A percentile compares a stretch with the other conserved stretches of the same genome.
Conservation (phyloP, 495 filamentous ascomycete species). For the Tuber aestivum region DNA sequence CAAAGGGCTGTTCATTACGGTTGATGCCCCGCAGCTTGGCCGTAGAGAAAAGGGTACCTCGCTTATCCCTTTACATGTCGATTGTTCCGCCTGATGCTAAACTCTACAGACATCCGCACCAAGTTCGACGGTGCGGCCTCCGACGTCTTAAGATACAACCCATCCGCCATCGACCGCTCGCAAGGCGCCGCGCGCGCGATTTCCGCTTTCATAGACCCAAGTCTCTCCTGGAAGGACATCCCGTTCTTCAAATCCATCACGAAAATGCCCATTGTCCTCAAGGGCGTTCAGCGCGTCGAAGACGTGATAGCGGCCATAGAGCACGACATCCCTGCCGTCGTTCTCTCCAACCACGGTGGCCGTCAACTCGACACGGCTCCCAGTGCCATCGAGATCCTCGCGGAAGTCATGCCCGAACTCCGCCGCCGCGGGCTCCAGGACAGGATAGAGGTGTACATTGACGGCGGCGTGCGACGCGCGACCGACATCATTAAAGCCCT, state of each 20-base stretch:
- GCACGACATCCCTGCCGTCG: slow-evolving; percentile 78
- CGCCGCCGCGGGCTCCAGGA: slow-evolving; percentile 74
- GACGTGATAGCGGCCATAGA: slow-evolving; percentile 85
- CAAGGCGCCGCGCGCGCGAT: slow-evolving; percentile 89
- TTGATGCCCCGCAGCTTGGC: slow-evolving; percentile 92
- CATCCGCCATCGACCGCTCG: slow-evolving; percentile 64
- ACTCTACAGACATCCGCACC: slow-evolving; percentile 64
- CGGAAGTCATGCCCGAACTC: slow-evolving; percentile 93
- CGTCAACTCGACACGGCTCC: slow-evolving; percentile 92
- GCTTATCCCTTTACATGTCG: slow-evolving; percentile 41
- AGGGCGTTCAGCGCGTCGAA: slow-evolving; percentile 93
- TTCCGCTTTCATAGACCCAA: slow-evolving; percentile 90
- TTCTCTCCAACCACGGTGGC: slow-evolving; percentile 94
- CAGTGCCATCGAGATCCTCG: slow-evolving; percentile 86
- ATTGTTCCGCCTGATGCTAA: not conserved
- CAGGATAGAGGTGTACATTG: slow-evolving; percentile 82
- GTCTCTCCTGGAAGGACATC: slow-evolving; percentile 85
- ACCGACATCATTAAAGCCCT: slow-evolving; percentile 96
- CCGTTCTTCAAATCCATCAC: slow-evolving; percentile 91
- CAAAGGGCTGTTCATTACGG: slow-evolving; percentile 96
- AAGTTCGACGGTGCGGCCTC: slow-evolving; percentile 86
- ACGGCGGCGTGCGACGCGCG: slow-evolving; percentile 81
- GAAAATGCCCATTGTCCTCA: slow-evolving; percentile 92
- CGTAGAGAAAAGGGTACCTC: slow-evolving; percentile 68
- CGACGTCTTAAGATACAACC: slow-evolving; percentile 62